phyloP scores from a whole-genome alignment of 768 basidiomycete genomes.

The Leucogyrophana mollusca region DNA sequence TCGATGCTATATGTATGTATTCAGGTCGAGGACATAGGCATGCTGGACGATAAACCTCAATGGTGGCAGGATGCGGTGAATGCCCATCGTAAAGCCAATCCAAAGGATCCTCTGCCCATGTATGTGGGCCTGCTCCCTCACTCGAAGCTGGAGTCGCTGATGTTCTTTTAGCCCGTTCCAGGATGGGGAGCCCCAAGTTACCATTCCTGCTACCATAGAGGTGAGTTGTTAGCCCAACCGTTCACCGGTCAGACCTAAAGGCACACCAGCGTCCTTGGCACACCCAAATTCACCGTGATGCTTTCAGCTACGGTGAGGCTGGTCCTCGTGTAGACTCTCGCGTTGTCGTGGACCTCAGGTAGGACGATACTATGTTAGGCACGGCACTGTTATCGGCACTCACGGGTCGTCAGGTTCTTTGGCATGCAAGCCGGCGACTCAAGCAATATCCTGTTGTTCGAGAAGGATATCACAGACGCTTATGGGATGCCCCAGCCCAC shows the following conservation, averaged over 20 bases:
- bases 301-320: slow-evolving; percentile 34
- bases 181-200: slow-evolving; percentile 33
- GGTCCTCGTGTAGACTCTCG: slow-evolving; percentile 27
- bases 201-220: slow-evolving; percentile 13
- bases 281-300: slow-evolving; percentile 35
- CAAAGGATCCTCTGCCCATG: slow-evolving; percentile 21
- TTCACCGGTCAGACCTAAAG: neutral
- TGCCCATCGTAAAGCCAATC: slow-evolving; percentile 11
- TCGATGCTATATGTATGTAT: too few species aligned
- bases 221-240: neutral
- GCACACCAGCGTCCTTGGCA: slow-evolving; percentile 31
- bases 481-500: slow-evolving; percentile 37
- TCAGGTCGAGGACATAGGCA: too few species aligned
- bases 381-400: too few species aligned
- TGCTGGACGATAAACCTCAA: neutral
- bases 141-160: too few species aligned
- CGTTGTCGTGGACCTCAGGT: slow-evolving; percentile 31
- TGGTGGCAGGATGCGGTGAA: slow-evolving; percentile 19
- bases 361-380: too few species aligned
- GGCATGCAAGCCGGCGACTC: slow-evolving; percentile 14
- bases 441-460: slow-evolving; percentile 16
- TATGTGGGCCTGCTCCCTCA: too few species aligned
- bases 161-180: too few species aligned
- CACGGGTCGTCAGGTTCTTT: too few species aligned
- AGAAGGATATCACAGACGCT: slow-evolving; percentile 16